A percentile compares a stretch with the other conserved stretches of the same genome.
Conservation (phyloP, 805 yeast species). For the Cyberlindnera subsufficiens region DNA sequence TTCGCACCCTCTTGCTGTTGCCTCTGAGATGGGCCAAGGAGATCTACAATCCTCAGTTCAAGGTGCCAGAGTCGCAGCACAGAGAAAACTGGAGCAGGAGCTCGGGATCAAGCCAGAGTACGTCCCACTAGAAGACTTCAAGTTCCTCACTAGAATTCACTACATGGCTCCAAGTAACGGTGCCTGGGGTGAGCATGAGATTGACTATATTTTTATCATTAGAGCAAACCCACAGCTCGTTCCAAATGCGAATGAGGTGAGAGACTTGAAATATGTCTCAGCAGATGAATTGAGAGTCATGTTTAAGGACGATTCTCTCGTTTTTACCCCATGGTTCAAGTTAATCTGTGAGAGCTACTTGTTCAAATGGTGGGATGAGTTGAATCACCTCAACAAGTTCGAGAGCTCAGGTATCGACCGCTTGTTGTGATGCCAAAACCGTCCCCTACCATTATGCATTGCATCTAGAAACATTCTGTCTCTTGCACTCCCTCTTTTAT, state of each 20-base stretch:
- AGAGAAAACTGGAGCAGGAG: slow-evolving; percentile 88
- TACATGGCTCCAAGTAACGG: slow-evolving; percentile 82
- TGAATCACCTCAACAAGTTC: slow-evolving; percentile 51
- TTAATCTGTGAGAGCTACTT: slow-evolving; percentile 87
- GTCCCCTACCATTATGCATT: too few relatives aligned
- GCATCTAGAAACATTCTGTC: too few relatives aligned
- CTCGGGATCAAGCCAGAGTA: slow-evolving; percentile 69
- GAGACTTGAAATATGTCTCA: slow-evolving; percentile 71
- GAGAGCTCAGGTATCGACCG: slow-evolving; percentile 31
- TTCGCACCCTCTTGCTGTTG: slow-evolving; percentile 89
- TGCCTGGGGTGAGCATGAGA: slow-evolving; percentile 96
- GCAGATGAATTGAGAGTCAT: slow-evolving; percentile 60
- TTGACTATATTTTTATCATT: slow-evolving; percentile 87
- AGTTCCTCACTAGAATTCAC: slow-evolving; percentile 89
- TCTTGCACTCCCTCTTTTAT: too few relatives aligned
- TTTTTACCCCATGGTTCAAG: slow-evolving; percentile 98
- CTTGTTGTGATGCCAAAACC: slow-evolving; percentile 9
- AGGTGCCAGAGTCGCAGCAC: slow-evolving; percentile 87
- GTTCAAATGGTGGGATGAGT: slow-evolving; percentile 89
- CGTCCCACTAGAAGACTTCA: slow-evolving; percentile 59
- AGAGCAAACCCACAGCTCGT: slow-evolving; percentile 45
- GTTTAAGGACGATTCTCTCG: slow-evolving; percentile 62
- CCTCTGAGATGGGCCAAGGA: slow-evolving; percentile 66
- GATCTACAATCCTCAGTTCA: slow-evolving; percentile 51
- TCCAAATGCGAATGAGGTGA: slow-evolving; percentile 80